Conservation (phyloP, 306 rosid genomes). For the Dalbergia cochinchinensis region DNA sequence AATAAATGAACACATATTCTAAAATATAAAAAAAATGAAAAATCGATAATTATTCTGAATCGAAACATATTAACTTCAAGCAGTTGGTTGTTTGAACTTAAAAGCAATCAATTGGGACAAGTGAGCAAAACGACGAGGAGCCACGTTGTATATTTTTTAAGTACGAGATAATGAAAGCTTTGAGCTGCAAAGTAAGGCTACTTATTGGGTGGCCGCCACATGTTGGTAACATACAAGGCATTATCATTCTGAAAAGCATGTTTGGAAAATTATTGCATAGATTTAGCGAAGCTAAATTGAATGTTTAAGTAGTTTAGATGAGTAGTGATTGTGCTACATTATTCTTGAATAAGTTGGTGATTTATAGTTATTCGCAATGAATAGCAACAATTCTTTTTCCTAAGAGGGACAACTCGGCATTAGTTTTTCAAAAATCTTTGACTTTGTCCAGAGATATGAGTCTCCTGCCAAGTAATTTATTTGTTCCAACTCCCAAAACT, state of each 20-base stretch:
- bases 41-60: no score
- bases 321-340: background rate
- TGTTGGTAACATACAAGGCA: slow-evolving; percentile 58
- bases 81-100: background rate
- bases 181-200: background rate
- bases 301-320: background rate
- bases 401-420: background rate
- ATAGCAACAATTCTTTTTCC: no score
- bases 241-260: slow-evolving; percentile 47
- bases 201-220: slow-evolving; percentile 48
- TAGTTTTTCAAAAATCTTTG: slow-evolving; percentile 12
- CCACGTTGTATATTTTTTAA: background rate
- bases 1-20: no score
- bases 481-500: background rate
- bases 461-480: background rate
- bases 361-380: background rate
- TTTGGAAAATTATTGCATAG: background rate
- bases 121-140: background rate
- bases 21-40: no score
- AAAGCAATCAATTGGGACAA: background rate
- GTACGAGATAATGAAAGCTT: background rate
- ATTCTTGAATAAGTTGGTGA: background rate
- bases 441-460: background rate
- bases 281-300: no score
- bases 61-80: no score